These are phyloP conservation scores for Solidago caesia DNA, from an alignment of 129 eudicot genomes.

Conservation along the genomic window DNA sequence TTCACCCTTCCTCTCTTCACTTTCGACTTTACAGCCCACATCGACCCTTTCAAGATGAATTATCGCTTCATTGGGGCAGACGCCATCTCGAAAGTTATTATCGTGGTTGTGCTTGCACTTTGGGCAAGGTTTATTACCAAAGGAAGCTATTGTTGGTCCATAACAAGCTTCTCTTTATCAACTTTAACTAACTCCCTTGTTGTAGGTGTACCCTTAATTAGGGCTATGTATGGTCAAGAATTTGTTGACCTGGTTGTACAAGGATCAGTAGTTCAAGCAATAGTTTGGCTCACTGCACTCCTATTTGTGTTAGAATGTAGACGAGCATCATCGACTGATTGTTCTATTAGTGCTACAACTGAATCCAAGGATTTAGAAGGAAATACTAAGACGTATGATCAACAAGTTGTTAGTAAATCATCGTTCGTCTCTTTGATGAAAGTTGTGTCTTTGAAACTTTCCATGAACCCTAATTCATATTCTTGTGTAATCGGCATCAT, in stretches of 20 bases:
- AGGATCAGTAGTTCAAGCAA: constrained; percentile 63
- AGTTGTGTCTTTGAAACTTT: constrained; percentile 54
- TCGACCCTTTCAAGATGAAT: constrained; percentile 74
- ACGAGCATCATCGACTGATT: constrained; percentile 38
- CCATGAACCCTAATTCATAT: constrained; percentile 75
- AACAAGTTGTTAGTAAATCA: constrained; percentile 26
- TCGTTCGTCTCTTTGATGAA: constrained; percentile 51
- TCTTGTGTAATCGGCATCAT: constrained; percentile 65
- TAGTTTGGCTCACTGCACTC: constrained; percentile 66
- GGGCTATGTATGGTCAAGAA: constrained; percentile 73
- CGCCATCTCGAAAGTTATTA: constrained; percentile 62
- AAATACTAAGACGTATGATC: constrained; percentile 17
- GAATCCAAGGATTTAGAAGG: constrained; percentile 47
- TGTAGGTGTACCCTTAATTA: constrained; percentile 71
- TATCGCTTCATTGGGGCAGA: constrained; percentile 64
- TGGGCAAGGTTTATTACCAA: constrained; percentile 76
- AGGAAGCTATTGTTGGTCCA: constrained; percentile 82
- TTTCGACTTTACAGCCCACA: constrained; percentile 74
- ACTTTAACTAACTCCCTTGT: constrained; percentile 78
- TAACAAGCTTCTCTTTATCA: constrained; percentile 74
- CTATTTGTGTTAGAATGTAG: constrained; percentile 65
- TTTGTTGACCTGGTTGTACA: constrained; percentile 76
- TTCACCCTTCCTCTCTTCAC: constrained; percentile 78
- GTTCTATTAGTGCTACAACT: constrained; percentile 3
- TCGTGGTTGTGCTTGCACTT: constrained; percentile 49